phyloP scores from a whole-genome alignment of 1,139 yeast genomes.

The Sugiyamaella novakii region DNA sequence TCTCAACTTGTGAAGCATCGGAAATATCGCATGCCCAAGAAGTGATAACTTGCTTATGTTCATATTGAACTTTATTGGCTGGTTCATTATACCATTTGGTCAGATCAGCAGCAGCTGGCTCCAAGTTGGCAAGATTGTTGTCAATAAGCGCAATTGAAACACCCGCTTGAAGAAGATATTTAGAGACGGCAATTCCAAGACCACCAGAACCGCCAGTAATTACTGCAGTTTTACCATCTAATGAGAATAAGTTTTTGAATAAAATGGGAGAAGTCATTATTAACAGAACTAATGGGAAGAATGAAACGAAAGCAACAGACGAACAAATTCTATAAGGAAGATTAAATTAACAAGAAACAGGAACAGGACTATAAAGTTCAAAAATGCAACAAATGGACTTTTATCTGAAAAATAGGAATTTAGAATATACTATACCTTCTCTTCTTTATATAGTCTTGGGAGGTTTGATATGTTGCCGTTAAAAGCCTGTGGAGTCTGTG shows the following conservation, averaged over 20 bases:
- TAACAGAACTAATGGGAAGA: background rate
- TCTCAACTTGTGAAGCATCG: constrained; percentile 61
- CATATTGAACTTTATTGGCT: constrained; percentile 19
- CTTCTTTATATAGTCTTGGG: no score
- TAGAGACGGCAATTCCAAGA: constrained; percentile 58
- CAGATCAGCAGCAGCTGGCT: constrained; percentile 62
- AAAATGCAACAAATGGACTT: no score
- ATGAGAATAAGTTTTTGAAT: constrained; percentile 35
- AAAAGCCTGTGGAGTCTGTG: no score
- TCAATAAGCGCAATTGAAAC: constrained; percentile 67
- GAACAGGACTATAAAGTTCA: no score
- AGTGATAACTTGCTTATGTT: constrained; percentile 43
- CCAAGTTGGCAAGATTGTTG: constrained; percentile 59
- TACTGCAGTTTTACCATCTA: constrained; percentile 72
- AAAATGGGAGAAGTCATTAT: constrained; percentile 11
- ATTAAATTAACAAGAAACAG: background rate
- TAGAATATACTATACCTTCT: no score
- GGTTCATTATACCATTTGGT: constrained; percentile 52
- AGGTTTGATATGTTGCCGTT: no score
- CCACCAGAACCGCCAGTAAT: constrained; percentile 88
- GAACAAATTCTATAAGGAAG: no score
- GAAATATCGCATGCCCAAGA: constrained; percentile 81
- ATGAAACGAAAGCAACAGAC: no score
- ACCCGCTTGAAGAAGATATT: constrained; percentile 36
- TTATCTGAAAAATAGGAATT: no score